Base-by-base conservation (phyloP, 768 basidiomycete genomes). In the Pisolithus marmoratus region DNA sequence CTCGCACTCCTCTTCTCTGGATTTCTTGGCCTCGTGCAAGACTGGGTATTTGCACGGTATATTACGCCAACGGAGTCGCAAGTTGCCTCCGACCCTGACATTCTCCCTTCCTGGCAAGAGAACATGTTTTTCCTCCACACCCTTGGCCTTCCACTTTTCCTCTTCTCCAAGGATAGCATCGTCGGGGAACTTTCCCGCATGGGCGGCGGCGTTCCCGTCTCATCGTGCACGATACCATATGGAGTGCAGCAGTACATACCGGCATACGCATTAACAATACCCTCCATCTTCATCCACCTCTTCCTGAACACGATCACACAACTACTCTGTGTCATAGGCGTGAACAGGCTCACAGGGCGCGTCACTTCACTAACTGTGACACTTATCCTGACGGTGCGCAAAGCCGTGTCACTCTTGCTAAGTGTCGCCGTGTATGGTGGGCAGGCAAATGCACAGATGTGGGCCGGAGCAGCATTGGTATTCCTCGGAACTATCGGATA, bases 121-220 rank as follows among this genome's bases (percentile, higher is more conserved):
- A 85, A 82, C 46, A 83, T 97, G 80, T 97, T 95, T 72, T 97
- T 93, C 71, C 76, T 90, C 20, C 90, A 93, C 67, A 81, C 85
- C 60, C 79, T 92, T 49, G 80, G 84, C 12, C 74, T 93, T 12
- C 90, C 89, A 6, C 76, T 91, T 74, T 92, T 93, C 71, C 54
- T 77, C 53, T 80, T 81, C 51, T 71, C 88, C 37, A 70, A 81
- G 1, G 59, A 71, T 19, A 80, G 79, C 60, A 72, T 92, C 51
- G 40, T 60, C 8, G 51, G 60, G 15, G 63, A 63, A 24, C 47
- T 68, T 34, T 40, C 44, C 1, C 51, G 54, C 0, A 38, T 60
- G 49, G 40, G 14, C 31, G 15, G 54, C 36, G 57, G 63, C 17
- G 52, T 63, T 2, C 12, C 4, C 44, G 24, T 63, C 37, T 31